These are phyloP conservation scores for Cercospora sojina DNA, from an alignment of 2,329 filamentous ascomycete species.

Conservation along the genomic window DNA sequence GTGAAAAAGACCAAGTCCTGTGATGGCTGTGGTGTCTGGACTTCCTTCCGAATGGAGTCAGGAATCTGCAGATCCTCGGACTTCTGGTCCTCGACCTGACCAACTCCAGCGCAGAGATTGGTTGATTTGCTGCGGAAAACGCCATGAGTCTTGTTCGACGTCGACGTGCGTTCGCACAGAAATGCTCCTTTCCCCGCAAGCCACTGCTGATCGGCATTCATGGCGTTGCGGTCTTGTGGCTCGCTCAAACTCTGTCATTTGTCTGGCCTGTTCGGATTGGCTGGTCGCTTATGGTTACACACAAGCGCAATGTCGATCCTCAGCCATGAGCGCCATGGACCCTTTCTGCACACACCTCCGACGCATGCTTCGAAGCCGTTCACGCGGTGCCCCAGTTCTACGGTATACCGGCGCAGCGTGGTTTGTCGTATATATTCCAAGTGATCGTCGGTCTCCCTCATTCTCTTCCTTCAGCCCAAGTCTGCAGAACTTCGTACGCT, in stretches of 20 bases:
- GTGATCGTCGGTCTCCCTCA: not conserved
- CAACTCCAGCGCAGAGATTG: not conserved
- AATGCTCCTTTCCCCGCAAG: not conserved
- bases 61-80: not conserved
- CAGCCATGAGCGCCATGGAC: not conserved
- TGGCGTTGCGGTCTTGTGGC: not conserved
- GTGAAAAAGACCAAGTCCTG: not conserved
- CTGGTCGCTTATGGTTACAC: constrained; percentile 2
- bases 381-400: not conserved
- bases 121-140: not conserved
- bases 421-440: not conserved
- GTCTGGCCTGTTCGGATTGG: not conserved
- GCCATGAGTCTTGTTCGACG: not conserved
- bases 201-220: not conserved
- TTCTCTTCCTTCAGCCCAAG: not conserved
- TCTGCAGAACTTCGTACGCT: not conserved
- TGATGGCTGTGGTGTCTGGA: not conserved
- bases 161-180: not conserved
- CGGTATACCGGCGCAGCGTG: not conserved
- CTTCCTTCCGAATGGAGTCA: not conserved
- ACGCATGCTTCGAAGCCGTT: not conserved
- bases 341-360: not conserved
- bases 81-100: not conserved
- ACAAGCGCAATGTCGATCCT: constrained; percentile 9
- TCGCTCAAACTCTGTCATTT: not conserved